Conservation (phyloP, 2,329 filamentous ascomycete species). For the Xylaria sp. region DNA sequence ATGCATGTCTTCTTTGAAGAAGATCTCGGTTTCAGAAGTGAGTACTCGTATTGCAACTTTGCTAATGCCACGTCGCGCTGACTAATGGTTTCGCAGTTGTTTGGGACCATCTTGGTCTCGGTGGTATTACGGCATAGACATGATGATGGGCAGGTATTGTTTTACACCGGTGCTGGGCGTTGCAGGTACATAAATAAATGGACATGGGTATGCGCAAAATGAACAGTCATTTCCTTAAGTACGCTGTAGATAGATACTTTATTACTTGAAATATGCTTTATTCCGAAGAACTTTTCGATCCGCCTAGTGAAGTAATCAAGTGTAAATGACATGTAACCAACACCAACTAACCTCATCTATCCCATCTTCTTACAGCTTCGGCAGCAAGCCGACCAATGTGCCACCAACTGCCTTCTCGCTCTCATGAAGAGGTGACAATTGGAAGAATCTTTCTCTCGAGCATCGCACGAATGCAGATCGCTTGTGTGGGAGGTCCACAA, state of each 20-base stretch:
- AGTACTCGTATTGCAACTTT: slow-evolving; percentile 42
- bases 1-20: slow-evolving; percentile 69
- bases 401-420: slow-evolving; percentile 62
- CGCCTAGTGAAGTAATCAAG: not conserved
- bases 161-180: slow-evolving; percentile 13
- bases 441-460: slow-evolving; percentile 71
- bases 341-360: not conserved
- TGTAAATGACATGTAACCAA: not conserved
- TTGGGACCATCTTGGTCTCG: slow-evolving; percentile 42
- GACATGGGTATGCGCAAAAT: slow-evolving; percentile 1
- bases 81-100: slow-evolving; percentile 32
- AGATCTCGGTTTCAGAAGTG: slow-evolving; percentile 69
- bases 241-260: not conserved
- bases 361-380: slow-evolving; percentile 56
- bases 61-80: not conserved
- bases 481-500: slow-evolving; percentile 75
- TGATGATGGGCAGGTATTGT: not conserved
- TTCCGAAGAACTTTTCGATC: not conserved
- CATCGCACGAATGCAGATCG: slow-evolving; percentile 70
- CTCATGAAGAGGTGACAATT: slow-evolving; percentile 64
- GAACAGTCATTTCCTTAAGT: not conserved
- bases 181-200: not conserved
- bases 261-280: not conserved
- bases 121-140: slow-evolving; percentile 34
- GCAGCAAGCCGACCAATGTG: slow-evolving; percentile 57